A percentile compares a stretch with the other conserved stretches of the same genome.
These are phyloP conservation scores for Coelastrella sp. DNA, from an alignment of 139 green algal species.

Conservation along the genomic window DNA sequence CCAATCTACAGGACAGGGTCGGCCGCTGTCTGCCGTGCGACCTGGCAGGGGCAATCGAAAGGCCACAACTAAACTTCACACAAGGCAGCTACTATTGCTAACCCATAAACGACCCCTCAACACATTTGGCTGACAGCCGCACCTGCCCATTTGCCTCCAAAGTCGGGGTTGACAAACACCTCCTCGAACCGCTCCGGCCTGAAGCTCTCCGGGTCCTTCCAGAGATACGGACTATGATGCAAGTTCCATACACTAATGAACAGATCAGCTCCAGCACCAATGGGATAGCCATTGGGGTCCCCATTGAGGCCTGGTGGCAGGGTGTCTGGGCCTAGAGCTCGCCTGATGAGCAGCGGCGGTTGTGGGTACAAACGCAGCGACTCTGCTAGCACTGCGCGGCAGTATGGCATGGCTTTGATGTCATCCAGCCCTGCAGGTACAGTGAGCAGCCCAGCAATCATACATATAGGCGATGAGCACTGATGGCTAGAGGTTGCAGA, in stretches of 20 bases:
- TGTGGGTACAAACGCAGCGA: conserved; percentile 96
- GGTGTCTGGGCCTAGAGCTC: conserved; percentile 84
- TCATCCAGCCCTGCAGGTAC: conserved; percentile 72
- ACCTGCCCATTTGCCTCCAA: conserved; percentile 71
- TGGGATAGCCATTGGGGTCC: conserved; percentile 36
- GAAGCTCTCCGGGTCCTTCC: conserved; percentile 95
- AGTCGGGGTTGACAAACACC: conserved; percentile 62
- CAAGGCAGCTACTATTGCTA: too few relatives aligned
- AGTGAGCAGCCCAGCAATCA: too few relatives aligned
- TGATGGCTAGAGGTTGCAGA: too few relatives aligned
- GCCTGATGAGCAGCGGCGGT: conserved; percentile 96
- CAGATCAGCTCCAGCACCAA: conserved; percentile 89
- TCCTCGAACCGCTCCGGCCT: conserved; percentile 91
- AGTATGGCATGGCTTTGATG: conserved; percentile 77
- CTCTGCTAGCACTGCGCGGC: conserved; percentile 84
- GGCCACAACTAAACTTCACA: too few relatives aligned
- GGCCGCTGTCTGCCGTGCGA: too few relatives aligned
- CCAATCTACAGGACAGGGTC: too few relatives aligned
- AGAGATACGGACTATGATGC: conserved; percentile 95
- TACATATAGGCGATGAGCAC: too few relatives aligned
- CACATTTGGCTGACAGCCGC: too few relatives aligned
- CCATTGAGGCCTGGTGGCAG: conserved; percentile 72
- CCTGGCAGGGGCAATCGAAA: too few relatives aligned
- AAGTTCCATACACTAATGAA: conserved; percentile 99
- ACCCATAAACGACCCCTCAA: too few relatives aligned